Evolutionary conservation across 116 monocot genomes (phyloP).

Genomic region (Trichopus zeylanicus): DNA sequence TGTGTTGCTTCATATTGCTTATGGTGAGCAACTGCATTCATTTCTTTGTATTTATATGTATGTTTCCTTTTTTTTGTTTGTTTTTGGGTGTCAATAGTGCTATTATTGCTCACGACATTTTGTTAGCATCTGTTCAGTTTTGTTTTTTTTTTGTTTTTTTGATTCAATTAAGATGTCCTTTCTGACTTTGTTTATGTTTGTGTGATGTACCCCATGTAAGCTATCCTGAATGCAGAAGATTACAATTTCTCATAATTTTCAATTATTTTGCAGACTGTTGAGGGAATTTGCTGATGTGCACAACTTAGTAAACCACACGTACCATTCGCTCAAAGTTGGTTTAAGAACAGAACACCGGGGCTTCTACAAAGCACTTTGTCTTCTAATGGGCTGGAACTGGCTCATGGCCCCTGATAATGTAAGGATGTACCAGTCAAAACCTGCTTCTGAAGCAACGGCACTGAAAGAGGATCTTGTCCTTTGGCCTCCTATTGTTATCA

Average conservation of each 20-base stretch:
- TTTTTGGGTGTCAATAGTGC: no score
- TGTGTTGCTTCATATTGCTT: no score
- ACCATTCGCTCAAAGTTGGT: slow-evolving; percentile 35
- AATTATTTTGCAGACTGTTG: slow-evolving; percentile 26
- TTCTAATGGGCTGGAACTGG: slow-evolving; percentile 78
- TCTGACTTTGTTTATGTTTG: no score
- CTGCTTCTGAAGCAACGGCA: slow-evolving; percentile 28
- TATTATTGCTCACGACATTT: no score
- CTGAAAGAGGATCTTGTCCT: slow-evolving; percentile 70
- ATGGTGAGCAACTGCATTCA: no score
- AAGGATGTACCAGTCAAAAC: slow-evolving; percentile 22
- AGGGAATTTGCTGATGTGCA: slow-evolving; percentile 56
- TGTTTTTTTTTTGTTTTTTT: no score
- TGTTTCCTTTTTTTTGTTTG: no score
- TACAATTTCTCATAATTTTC: neutral
- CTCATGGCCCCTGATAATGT: slow-evolving; percentile 37
- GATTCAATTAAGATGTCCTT: no score
- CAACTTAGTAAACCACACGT: slow-evolving; percentile 52
- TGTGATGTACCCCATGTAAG: no score
- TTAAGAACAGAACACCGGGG: slow-evolving; percentile 71
- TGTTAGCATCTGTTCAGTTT: no score
- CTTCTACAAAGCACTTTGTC: slow-evolving; percentile 73
- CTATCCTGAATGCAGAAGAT: neutral
- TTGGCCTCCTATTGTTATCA: slow-evolving; percentile 76
- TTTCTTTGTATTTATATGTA: no score